A percentile compares a stretch with the other conserved stretches of the same genome.
Evolutionary conservation across 148 eudicot species (phyloP).

Genomic region (Gaultheria prostrata): DNA sequence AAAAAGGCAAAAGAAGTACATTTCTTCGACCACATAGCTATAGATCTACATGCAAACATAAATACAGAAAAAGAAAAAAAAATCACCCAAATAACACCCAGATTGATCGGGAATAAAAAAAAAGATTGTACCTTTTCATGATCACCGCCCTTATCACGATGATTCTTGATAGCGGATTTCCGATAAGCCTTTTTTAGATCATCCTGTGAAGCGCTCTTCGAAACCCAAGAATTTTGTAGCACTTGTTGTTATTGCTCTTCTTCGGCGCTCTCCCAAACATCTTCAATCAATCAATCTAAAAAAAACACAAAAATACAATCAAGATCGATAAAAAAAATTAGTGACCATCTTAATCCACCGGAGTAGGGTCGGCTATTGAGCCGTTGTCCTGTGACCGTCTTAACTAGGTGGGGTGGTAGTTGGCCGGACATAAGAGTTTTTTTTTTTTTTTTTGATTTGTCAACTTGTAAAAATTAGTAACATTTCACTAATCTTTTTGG

Average conservation of each 20-base stretch:
- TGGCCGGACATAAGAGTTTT: too few relatives aligned
- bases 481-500: too few relatives aligned
- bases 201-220: conserved; percentile 42
- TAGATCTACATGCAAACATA: not conserved
- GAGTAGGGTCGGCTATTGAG: too few relatives aligned
- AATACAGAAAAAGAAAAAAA: not conserved
- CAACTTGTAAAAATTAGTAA: too few relatives aligned
- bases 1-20: not conserved
- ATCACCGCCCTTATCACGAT: conserved; percentile 56
- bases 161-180: conserved; percentile 52
- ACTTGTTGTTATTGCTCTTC: conserved; percentile 47
- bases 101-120: not conserved
- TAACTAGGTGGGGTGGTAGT: too few relatives aligned
- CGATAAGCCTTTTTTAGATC: conserved; percentile 56
- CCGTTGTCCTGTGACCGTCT: too few relatives aligned
- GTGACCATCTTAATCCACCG: too few relatives aligned
- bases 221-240: conserved; percentile 43
- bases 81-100: not conserved
- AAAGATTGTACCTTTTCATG: conserved; percentile 43
- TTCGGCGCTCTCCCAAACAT: conserved; percentile 55
- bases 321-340: not conserved
- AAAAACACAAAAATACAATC: not conserved
- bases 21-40: not conserved
- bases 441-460: too few relatives aligned
- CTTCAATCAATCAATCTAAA: conserved; percentile 24